These are phyloP conservation scores for Saccharomyces mikatae DNA, from an alignment of 805 yeast genomes.

Conservation along the genomic window DNA sequence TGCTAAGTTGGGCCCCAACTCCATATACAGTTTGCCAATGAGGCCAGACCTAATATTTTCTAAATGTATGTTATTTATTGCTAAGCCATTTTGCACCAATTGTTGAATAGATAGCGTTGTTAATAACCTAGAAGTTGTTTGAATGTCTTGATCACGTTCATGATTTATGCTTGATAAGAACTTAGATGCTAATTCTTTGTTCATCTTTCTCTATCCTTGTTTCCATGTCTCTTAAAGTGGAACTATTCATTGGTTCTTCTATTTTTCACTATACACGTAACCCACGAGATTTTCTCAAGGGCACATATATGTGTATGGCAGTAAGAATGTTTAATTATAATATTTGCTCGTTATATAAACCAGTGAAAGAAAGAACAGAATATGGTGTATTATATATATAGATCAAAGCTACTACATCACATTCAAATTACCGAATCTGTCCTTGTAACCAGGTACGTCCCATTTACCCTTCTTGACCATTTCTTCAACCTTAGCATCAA, in stretches of 20 bases:
- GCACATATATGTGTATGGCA: background rate
- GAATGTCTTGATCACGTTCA: constrained; percentile 48
- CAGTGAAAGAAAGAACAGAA: background rate
- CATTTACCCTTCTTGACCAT: constrained; percentile 95
- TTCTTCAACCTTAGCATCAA: constrained; percentile 89
- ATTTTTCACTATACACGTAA: background rate
- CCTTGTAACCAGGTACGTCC: constrained; percentile 97
- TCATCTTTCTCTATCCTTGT: constrained; percentile 8
- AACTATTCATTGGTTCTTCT: too few species aligned
- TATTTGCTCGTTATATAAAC: constrained; percentile 4
- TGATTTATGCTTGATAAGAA: constrained; percentile 37
- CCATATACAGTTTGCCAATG: constrained; percentile 55
- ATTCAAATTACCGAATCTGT: constrained; percentile 94
- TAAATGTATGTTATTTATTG: constrained; percentile 56
- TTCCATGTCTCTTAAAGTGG: background rate
- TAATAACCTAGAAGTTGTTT: constrained; percentile 38
- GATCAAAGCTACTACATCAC: constrained; percentile 50
- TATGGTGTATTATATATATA: background rate
- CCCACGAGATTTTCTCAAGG: background rate
- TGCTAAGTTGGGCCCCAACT: constrained; percentile 49
- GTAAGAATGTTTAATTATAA: background rate
- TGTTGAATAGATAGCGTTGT: constrained; percentile 49
- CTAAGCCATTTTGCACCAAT: constrained; percentile 66
- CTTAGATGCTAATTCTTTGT: constrained; percentile 29
- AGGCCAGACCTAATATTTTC: constrained; percentile 65